A percentile compares a stretch with the other conserved stretches of the same genome.
These are phyloP conservation scores for Diplosphaera chodatii DNA, from an alignment of 139 green algal species.

Conservation along the genomic window DNA sequence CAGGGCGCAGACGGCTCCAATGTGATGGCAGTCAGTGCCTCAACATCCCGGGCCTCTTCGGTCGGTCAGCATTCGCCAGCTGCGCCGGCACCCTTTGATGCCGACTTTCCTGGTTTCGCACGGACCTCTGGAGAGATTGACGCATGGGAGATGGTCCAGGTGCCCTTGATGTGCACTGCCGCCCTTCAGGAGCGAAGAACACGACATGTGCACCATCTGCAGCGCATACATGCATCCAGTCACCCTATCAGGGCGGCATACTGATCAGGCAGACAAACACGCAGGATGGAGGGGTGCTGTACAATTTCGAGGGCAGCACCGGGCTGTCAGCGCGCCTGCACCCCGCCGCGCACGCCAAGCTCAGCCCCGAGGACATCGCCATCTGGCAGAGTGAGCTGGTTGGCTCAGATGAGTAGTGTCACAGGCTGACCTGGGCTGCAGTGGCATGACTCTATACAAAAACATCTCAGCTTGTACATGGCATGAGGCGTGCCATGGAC, in stretches of 20 bases:
- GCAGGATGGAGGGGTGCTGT: not conserved
- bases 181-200: too few species aligned
- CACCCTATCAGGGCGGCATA: too few species aligned
- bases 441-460: too few species aligned
- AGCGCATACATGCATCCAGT: too few species aligned
- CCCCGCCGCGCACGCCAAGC: not conserved
- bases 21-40: not conserved
- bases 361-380: not conserved
- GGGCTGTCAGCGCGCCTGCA: not conserved
- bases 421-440: too few species aligned
- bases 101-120: not conserved
- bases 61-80: not conserved
- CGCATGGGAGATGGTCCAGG: not conserved
- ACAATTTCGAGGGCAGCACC: not conserved
- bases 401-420: too few species aligned
- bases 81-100: not conserved
- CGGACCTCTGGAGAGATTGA: not conserved
- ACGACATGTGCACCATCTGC: too few species aligned
- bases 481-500: too few species aligned
- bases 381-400: not conserved
- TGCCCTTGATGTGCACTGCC: too few species aligned
- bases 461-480: too few species aligned
- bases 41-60: not conserved
- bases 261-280: too few species aligned
- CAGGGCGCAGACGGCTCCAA: not conserved